phyloP scores from a whole-genome alignment of 306 rosid genomes.

The Canavalia ensiformis region DNA sequence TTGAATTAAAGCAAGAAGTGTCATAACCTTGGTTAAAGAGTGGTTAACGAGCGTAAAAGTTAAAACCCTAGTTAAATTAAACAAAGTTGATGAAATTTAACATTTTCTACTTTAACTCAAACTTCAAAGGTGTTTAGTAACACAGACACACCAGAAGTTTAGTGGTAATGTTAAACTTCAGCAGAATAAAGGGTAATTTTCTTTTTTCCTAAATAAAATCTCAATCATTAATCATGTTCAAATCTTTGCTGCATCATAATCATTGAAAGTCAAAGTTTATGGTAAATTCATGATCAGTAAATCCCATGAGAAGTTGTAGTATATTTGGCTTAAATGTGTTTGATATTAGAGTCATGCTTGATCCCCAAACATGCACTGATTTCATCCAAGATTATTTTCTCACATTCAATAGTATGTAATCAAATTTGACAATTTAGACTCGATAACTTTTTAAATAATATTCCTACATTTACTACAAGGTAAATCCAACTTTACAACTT shows the following conservation, averaged over 20 bases:
- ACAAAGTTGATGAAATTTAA: no score
- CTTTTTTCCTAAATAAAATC: background rate
- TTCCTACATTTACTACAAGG: background rate
- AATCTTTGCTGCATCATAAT: background rate
- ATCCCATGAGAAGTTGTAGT: background rate
- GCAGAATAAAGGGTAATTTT: background rate
- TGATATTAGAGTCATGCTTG: background rate
- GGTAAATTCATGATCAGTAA: background rate
- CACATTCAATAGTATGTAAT: background rate
- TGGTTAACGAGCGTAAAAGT: no score
- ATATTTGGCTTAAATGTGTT: background rate
- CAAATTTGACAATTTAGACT: background rate
- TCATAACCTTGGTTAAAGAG: background rate
- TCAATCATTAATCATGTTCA: background rate
- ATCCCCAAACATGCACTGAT: background rate
- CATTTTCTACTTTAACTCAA: no score
- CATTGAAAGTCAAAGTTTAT: background rate
- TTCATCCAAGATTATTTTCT: conserved; percentile 5
- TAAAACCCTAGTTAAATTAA: no score
- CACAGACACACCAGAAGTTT: background rate
- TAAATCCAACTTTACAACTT: background rate
- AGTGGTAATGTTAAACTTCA: background rate
- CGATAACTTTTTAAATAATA: background rate
- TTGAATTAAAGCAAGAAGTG: background rate
- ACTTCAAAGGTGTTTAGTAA: no score